Conservation (phyloP, 345 rosid genomes). For the Brassica incana region DNA sequence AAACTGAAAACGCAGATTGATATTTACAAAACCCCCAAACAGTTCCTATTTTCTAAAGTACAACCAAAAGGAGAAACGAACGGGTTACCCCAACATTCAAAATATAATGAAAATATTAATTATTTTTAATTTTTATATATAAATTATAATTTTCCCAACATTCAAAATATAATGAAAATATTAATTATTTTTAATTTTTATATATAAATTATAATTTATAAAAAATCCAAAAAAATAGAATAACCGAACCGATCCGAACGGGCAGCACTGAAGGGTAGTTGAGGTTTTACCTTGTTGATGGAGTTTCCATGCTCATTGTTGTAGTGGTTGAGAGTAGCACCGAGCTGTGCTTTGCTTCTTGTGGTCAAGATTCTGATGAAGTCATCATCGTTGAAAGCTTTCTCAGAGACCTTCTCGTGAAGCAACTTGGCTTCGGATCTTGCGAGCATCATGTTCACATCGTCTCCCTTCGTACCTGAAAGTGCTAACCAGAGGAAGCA, state of each 20-base stretch:
- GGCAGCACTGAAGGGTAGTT: background rate
- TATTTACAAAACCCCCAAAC: no score
- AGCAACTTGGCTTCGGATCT: slow-evolving; percentile 87
- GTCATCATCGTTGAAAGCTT: slow-evolving; percentile 76
- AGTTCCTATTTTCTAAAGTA: no score
- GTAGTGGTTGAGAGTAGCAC: slow-evolving; percentile 84
- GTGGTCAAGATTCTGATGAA: slow-evolving; percentile 78
- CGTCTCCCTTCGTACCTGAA: slow-evolving; percentile 89
- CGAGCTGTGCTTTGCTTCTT: slow-evolving; percentile 83
- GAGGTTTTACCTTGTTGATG: slow-evolving; percentile 70
- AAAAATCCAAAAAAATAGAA: background rate
- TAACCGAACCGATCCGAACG: background rate
- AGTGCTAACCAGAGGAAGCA: slow-evolving; percentile 81
- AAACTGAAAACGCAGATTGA: no score
- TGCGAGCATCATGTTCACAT: slow-evolving; percentile 74
- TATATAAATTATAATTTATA: no score
- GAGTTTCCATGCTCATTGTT: slow-evolving; percentile 67
- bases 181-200: no score
- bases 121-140: no score
- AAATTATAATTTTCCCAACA: no score
- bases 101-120: no score
- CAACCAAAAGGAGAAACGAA: no score
- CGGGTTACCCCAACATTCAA: no score
- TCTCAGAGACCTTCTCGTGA: slow-evolving; percentile 70
- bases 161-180: no score